phyloP scores from a whole-genome alignment of 2,329 filamentous ascomycete species.

The Diaporthe vaccinii region DNA sequence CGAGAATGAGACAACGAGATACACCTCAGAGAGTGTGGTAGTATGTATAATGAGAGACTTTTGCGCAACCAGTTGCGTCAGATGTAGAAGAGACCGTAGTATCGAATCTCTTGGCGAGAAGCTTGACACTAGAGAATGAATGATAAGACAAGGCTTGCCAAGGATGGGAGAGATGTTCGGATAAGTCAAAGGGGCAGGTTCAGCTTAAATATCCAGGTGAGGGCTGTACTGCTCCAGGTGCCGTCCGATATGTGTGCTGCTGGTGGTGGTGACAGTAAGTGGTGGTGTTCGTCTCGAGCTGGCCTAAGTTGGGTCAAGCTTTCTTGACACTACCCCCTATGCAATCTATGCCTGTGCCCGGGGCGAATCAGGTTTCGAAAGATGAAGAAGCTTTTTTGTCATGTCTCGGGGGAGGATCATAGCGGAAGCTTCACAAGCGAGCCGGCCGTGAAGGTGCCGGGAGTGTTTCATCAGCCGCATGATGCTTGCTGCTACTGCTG shows the following conservation, averaged over 20 bases:
- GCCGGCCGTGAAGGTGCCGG: neutral
- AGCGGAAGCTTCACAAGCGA: neutral
- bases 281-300: slow-evolving; percentile 14
- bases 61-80: slow-evolving; percentile 20
- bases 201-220: neutral
- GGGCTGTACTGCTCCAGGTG: neutral
- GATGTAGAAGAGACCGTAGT: neutral
- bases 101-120: neutral
- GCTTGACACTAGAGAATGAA: neutral
- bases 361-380: neutral
- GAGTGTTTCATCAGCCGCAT: neutral
- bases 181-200: neutral
- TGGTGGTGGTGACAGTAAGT: neutral
- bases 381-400: slow-evolving; percentile 22
- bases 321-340: neutral
- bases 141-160: slow-evolving; percentile 3
- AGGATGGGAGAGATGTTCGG: neutral
- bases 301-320: slow-evolving; percentile 1
- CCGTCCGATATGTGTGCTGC: neutral
- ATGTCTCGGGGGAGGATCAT: neutral
- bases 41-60: neutral
- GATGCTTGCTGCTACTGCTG: neutral
- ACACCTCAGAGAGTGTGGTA: neutral
- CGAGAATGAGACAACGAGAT: neutral
- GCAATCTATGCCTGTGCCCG: neutral